Conservation (phyloP, 805 yeast species). For the Kuraishia floccosa region DNA sequence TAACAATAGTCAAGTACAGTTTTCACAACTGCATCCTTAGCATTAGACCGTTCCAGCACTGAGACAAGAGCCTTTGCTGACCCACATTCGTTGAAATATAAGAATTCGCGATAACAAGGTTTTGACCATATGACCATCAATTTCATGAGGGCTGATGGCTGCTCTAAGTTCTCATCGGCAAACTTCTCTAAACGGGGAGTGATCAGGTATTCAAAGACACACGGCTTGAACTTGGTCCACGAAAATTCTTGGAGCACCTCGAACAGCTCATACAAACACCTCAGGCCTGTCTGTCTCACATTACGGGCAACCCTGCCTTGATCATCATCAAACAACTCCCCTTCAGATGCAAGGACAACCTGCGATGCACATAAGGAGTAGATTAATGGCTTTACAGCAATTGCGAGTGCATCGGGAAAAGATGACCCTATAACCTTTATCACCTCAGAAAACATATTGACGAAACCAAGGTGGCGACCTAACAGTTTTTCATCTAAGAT, state of each 20-base stretch:
- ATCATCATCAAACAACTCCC: constrained; percentile 10
- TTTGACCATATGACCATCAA: constrained; percentile 50
- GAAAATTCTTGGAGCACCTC: constrained; percentile 33
- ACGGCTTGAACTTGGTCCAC: constrained; percentile 44
- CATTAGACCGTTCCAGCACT: constrained; percentile 38
- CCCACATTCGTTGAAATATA: constrained; percentile 42
- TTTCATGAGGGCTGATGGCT: constrained; percentile 67
- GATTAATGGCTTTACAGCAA: constrained; percentile 45
- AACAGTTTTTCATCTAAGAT: constrained; percentile 21
- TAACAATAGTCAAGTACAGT: constrained; percentile 47
- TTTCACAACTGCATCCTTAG: constrained; percentile 56
- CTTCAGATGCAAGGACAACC: constrained; percentile 18
- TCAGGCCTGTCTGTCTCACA: constrained; percentile 59
- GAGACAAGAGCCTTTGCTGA: constrained; percentile 46
- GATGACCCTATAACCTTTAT: constrained; percentile 48
- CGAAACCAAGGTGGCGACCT: constrained; percentile 51
- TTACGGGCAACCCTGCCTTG: constrained; percentile 37
- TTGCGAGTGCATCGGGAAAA: constrained; percentile 32
- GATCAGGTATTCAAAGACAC: constrained; percentile 43
- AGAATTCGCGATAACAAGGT: constrained; percentile 33
- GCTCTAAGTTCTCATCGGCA: constrained; percentile 70
- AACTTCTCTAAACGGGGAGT: constrained; percentile 57
- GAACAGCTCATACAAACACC: constrained; percentile 48
- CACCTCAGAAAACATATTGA: constrained; percentile 46
- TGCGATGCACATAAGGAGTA: constrained; percentile 47